A percentile compares a stretch with the other conserved stretches of the same genome.
Evolutionary conservation across 805 yeast species (phyloP).

Genomic region (Sugiyamaella smithiae): DNA sequence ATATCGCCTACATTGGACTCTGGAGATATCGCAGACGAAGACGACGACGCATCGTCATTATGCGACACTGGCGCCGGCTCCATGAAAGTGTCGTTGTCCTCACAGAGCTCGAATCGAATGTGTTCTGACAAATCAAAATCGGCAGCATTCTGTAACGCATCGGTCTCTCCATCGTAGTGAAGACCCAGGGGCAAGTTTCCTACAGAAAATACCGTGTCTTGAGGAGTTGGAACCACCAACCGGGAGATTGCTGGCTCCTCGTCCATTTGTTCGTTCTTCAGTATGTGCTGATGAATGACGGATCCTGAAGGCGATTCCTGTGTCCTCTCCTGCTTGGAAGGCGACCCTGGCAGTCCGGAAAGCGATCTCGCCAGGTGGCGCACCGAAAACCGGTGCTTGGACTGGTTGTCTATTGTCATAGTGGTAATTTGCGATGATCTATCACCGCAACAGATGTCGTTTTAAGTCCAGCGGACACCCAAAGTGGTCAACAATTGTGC

Average conservation of each 20-base stretch:
- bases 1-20: slow-evolving; percentile 3
- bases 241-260: neutral
- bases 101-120: slow-evolving; percentile 25
- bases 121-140: slow-evolving; percentile 26
- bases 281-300: slow-evolving; percentile 19
- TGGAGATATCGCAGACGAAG: slow-evolving; percentile 6
- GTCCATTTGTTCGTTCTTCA: slow-evolving; percentile 13
- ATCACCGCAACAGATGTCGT: too few relatives aligned
- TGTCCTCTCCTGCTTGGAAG: neutral
- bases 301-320: slow-evolving; percentile 3
- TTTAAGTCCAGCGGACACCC: too few relatives aligned
- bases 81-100: slow-evolving; percentile 8
- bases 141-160: neutral
- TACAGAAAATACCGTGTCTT: neutral
- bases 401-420: slow-evolving; percentile 5
- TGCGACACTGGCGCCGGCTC: slow-evolving; percentile 3
- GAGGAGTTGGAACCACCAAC: neutral
- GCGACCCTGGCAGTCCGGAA: slow-evolving; percentile 2
- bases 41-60: slow-evolving; percentile 6
- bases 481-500: too few relatives aligned
- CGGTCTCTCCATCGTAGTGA: neutral
- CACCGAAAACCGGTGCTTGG: slow-evolving; percentile 2
- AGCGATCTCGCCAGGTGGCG: slow-evolving; percentile 4
- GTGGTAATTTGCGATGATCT: too few relatives aligned
- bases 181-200: neutral